Conservation (phyloP, 495 filamentous ascomycete species). For the Antarctomyces pellizariae region DNA sequence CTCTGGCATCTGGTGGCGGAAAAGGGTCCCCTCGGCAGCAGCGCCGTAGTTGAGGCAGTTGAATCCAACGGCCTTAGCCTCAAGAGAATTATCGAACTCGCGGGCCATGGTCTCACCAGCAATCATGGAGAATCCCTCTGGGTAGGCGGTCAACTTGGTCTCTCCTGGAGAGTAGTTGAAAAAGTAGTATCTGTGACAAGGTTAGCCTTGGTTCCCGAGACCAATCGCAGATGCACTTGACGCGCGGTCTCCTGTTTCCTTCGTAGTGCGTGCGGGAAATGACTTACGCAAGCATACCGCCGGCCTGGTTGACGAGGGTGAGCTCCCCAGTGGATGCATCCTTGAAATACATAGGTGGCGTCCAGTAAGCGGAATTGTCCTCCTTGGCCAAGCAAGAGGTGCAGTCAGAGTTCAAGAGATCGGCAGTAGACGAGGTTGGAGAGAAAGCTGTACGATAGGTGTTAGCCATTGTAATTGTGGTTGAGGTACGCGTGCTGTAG, state of each 20-base stretch:
- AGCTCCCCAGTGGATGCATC: slow-evolving; percentile 20
- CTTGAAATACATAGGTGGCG: slow-evolving; percentile 38
- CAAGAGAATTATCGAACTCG: slow-evolving; percentile 49
- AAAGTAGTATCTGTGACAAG: no score
- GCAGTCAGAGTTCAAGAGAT: slow-evolving; percentile 29
- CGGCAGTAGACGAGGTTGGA: slow-evolving; percentile 19
- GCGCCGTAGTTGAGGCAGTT: slow-evolving; percentile 67
- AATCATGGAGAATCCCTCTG: slow-evolving; percentile 61
- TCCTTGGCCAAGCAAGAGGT: slow-evolving; percentile 38
- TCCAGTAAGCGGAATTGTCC: slow-evolving; percentile 52
- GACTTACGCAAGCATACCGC: slow-evolving; percentile 37
- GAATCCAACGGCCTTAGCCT: slow-evolving; percentile 72
- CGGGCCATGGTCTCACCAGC: slow-evolving; percentile 47
- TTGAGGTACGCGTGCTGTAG: not conserved
- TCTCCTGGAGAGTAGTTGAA: slow-evolving; percentile 26
- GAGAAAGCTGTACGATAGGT: slow-evolving; percentile 21
- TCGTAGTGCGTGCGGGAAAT: no score
- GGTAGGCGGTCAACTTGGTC: slow-evolving; percentile 49
- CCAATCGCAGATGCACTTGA: no score
- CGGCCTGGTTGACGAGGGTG: slow-evolving; percentile 26
- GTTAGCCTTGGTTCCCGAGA: no score
- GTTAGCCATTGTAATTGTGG: slow-evolving; percentile 2
- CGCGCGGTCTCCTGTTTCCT: no score
- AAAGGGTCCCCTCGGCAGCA: slow-evolving; percentile 42
- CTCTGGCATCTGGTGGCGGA: slow-evolving; percentile 56